phyloP scores from a whole-genome alignment of 352 stramenopile genomes.

The Phytopythium mirpurense region DNA sequence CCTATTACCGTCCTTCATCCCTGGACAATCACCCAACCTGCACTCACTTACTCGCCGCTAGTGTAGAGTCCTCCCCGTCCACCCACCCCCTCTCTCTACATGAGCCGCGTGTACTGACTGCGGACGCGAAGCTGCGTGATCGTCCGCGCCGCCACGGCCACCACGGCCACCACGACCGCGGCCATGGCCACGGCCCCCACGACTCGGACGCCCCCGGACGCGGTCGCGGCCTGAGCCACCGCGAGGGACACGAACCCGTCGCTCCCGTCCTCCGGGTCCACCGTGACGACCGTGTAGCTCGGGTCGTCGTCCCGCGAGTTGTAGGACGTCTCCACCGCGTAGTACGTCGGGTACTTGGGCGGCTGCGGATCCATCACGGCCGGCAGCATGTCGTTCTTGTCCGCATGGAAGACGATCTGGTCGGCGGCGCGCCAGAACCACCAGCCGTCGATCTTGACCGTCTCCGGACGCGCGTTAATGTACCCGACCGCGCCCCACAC shows the following conservation, averaged over 20 bases:
- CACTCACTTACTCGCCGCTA: too few species aligned
- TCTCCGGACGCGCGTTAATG: slow-evolving; percentile 26
- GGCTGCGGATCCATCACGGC: slow-evolving; percentile 22
- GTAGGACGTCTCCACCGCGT: slow-evolving; percentile 20
- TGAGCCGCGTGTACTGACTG: slow-evolving; percentile 48
- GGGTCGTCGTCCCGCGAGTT: slow-evolving; percentile 28
- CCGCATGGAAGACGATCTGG: slow-evolving; percentile 34
- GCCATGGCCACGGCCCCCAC: slow-evolving; percentile 8
- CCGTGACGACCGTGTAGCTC: slow-evolving; percentile 21
- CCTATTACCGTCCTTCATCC: too few species aligned
- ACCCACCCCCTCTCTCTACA: slow-evolving; percentile 14
- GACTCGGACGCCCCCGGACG: background rate
- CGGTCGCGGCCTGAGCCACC: slow-evolving; percentile 1
- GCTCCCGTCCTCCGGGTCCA: background rate
- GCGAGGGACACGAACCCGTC: slow-evolving; percentile 3
- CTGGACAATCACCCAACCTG: too few species aligned
- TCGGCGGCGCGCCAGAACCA: slow-evolving; percentile 44
- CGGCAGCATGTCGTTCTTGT: slow-evolving; percentile 31
- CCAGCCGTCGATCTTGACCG: slow-evolving; percentile 47
- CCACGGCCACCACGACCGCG: slow-evolving; percentile 22
- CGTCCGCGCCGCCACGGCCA: slow-evolving; percentile 35
- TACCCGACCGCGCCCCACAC: slow-evolving; percentile 54
- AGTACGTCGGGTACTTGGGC: slow-evolving; percentile 24
- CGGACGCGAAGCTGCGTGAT: slow-evolving; percentile 39
- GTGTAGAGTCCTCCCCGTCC: too few species aligned